A percentile compares a stretch with the other conserved stretches of the same genome.
These are phyloP conservation scores for Colletotrichum magnum DNA, from an alignment of 2,329 filamentous ascomycete species.

Conservation along the genomic window DNA sequence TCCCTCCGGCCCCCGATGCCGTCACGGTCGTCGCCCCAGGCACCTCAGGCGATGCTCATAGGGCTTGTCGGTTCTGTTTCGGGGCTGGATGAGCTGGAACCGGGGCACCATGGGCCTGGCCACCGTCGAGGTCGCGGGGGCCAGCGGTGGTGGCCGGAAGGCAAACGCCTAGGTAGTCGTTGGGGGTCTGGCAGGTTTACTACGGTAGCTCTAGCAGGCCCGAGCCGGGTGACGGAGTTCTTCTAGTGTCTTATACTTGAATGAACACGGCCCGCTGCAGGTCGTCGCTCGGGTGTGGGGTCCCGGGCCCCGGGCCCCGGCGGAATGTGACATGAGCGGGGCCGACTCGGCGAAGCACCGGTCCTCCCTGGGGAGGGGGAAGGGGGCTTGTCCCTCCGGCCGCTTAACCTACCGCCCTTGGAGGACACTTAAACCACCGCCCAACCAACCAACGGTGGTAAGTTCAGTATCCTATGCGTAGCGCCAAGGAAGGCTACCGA, in stretches of 20 bases:
- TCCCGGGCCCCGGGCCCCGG: not conserved
- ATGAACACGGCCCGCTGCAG: not conserved
- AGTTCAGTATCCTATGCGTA: too few species aligned
- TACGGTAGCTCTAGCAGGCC: not conserved
- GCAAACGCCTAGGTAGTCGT: constrained; percentile 4
- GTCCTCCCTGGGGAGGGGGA: not conserved
- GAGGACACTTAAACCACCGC: too few species aligned
- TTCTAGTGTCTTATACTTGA: not conserved
- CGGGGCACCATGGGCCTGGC: not conserved
- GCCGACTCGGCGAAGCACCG: not conserved
- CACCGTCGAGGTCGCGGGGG: not conserved
- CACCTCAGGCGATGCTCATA: constrained; percentile 28
- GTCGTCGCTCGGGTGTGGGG: not conserved
- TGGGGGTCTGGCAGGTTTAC: constrained; percentile 19
- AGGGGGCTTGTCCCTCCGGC: not conserved
- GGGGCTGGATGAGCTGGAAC: constrained; percentile 12
- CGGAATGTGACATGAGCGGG: not conserved
- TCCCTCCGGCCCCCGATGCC: too few species aligned
- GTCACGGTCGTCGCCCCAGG: not conserved
- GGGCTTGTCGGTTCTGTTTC: not conserved
- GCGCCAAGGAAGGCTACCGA: too few species aligned
- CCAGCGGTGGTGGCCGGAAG: constrained; percentile 11
- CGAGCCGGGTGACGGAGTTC: accelerated
- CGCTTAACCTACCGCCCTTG: too few species aligned
- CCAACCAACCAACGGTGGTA: too few species aligned